Evolutionary conservation across 1,284 basidiomycete species (phyloP).

Genomic region (Sphaerobolus stellatus): DNA sequence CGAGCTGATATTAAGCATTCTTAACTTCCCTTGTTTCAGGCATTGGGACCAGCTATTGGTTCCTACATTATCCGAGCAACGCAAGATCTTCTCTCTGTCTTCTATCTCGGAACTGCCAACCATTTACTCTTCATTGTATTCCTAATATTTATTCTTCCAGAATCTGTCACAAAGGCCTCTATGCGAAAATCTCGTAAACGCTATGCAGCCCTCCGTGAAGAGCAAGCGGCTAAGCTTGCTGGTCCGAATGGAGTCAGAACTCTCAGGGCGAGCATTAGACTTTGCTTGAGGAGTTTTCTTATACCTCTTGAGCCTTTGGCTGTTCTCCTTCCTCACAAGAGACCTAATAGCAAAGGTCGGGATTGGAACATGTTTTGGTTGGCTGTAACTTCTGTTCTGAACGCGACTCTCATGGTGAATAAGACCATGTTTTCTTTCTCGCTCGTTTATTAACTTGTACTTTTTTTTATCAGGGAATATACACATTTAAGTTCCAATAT

Average conservation of each 20-base stretch:
- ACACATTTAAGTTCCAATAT: slow-evolving; percentile 70
- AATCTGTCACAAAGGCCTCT: slow-evolving; percentile 56
- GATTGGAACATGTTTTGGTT: slow-evolving; percentile 73
- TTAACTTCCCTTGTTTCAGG: not conserved
- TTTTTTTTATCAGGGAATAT: slow-evolving; percentile 50
- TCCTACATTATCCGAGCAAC: slow-evolving; percentile 62
- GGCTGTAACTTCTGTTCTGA: slow-evolving; percentile 55
- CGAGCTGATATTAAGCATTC: not conserved
- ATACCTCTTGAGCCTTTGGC: slow-evolving; percentile 64
- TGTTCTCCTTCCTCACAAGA: slow-evolving; percentile 56
- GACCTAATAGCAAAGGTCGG: slow-evolving; percentile 31
- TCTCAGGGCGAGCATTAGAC: not conserved
- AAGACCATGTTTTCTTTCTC: not conserved
- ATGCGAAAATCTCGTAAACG: slow-evolving; percentile 34
- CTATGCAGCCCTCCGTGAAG: slow-evolving; percentile 23
- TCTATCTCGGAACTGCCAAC: slow-evolving; percentile 58
- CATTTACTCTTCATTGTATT: slow-evolving; percentile 53
- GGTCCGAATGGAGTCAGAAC: slow-evolving; percentile 3
- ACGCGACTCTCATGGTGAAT: slow-evolving; percentile 56
- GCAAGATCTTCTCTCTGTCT: slow-evolving; percentile 61
- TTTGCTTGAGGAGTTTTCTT: slow-evolving; percentile 35
- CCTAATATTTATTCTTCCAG: slow-evolving; percentile 65
- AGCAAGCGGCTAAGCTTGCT: slow-evolving; percentile 17
- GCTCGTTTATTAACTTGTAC: slow-evolving; percentile 7
- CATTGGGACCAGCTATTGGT: slow-evolving; percentile 72